phyloP scores from a whole-genome alignment of 257 asterid species.

The Linderniella brevidens region DNA sequence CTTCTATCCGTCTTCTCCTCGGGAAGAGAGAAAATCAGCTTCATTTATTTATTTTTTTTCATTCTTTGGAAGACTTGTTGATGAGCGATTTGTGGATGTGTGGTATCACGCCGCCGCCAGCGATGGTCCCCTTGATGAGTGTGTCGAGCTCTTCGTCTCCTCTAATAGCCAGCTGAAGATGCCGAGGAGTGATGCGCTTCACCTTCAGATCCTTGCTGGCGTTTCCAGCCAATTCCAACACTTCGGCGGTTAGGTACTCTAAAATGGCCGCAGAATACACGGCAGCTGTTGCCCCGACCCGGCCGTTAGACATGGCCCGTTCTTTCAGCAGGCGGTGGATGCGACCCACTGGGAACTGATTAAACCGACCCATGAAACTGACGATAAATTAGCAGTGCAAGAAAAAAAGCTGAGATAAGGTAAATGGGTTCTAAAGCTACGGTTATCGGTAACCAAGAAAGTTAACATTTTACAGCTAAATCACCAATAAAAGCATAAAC shows the following conservation, averaged over 20 bases:
- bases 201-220: conserved; percentile 9
- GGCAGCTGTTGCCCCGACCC: conserved; percentile 4
- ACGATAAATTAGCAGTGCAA: too few species aligned
- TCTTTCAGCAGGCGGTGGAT: conserved; percentile 10
- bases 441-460: too few species aligned
- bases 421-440: too few species aligned
- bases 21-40: too few species aligned
- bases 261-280: too few species aligned
- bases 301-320: conserved; percentile 5
- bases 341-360: conserved; percentile 9
- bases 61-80: conserved; percentile 10
- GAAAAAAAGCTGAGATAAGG: too few species aligned
- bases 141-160: too few species aligned
- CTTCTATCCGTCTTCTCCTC: too few species aligned
- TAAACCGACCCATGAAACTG: neutral
- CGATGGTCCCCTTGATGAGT: neutral
- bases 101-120: conserved; percentile 10
- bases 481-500: too few species aligned
- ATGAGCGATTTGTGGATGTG: conserved; percentile 10
- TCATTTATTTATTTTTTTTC: too few species aligned
- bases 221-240: conserved; percentile 10
- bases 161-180: neutral
- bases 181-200: conserved; percentile 10
- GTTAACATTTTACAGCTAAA: too few species aligned
- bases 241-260: conserved; percentile 5